These are phyloP conservation scores for Acanthamoeba quina DNA, from an alignment of 208 protist genomes.

Conservation along the genomic window DNA sequence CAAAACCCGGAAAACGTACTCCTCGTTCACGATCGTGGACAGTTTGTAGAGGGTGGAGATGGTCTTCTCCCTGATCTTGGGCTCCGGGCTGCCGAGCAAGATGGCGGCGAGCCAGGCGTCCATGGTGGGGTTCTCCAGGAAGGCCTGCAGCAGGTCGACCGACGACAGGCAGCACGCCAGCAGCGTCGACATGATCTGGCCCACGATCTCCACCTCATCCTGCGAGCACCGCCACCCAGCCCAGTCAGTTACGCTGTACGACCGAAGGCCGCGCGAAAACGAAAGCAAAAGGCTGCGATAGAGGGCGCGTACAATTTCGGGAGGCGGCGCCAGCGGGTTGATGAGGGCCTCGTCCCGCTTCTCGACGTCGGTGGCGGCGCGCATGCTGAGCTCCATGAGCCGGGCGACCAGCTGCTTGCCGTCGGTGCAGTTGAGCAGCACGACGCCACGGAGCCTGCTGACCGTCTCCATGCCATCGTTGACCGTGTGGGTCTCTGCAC, in stretches of 20 bases:
- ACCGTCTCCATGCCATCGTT: slow-evolving; percentile 48
- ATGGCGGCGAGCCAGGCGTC: slow-evolving; percentile 37
- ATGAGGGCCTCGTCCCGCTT: background rate
- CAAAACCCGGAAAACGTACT: background rate
- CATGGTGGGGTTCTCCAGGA: slow-evolving; percentile 39
- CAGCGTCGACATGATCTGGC: slow-evolving; percentile 19
- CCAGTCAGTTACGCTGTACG: background rate
- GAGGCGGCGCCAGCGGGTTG: slow-evolving; percentile 15
- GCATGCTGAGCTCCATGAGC: slow-evolving; percentile 38
- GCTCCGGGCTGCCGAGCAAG: background rate
- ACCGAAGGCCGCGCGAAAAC: background rate
- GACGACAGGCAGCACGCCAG: slow-evolving; percentile 43
- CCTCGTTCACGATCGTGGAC: background rate
- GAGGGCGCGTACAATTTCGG: background rate
- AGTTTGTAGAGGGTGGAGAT: slow-evolving; percentile 34
- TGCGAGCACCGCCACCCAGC: background rate
- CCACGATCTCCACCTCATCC: slow-evolving; percentile 40
- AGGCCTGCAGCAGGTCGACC: slow-evolving; percentile 22
- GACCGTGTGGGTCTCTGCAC: slow-evolving; percentile 1
- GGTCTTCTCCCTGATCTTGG: slow-evolving; percentile 55
- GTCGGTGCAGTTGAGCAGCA: slow-evolving; percentile 14
- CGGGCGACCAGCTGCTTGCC: slow-evolving; percentile 10
- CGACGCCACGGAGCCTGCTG: background rate
- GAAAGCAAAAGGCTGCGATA: background rate
- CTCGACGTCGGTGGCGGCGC: slow-evolving; percentile 39